Percentiles rank a stretch among this genome's conserved stretches.
Conservation (phyloP, 2,329 filamentous ascomycete species). For the Tolypocladium pustulatum region DNA sequence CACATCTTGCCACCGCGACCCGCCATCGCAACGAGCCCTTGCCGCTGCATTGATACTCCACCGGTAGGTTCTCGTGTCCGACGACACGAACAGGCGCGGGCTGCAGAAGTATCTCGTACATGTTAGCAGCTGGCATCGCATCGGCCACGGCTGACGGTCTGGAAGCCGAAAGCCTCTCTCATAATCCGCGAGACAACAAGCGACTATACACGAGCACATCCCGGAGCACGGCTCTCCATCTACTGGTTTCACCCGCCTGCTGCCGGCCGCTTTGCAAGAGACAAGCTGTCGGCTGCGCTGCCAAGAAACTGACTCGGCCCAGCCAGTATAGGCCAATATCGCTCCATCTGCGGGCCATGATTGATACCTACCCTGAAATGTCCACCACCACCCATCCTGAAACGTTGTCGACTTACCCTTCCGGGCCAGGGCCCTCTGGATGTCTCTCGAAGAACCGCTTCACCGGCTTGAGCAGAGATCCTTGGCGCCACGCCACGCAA, state of each 20-base stretch:
- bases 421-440: too few relatives aligned
- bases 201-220: background rate
- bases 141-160: background rate
- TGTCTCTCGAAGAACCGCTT: background rate
- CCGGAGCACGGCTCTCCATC: background rate
- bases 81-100: background rate
- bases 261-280: background rate
- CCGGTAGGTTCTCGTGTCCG: background rate
- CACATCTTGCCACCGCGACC: background rate
- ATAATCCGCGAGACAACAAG: background rate
- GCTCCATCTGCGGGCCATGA: background rate
- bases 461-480: background rate
- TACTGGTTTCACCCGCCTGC: background rate
- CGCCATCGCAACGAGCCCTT: background rate
- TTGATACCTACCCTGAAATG: background rate
- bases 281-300: background rate
- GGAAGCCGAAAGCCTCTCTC: background rate
- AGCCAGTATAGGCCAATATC: background rate
- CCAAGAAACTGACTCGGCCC: background rate
- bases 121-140: background rate
- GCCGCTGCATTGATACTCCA: background rate
- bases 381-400: background rate
- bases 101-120: background rate
- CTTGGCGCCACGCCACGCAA: background rate
- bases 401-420: background rate